Evolutionary conservation across 2,329 filamentous ascomycete genomes (phyloP), one percentile per base, ranked within the genome.

Genomic region (Beauveria varroae): DNA sequence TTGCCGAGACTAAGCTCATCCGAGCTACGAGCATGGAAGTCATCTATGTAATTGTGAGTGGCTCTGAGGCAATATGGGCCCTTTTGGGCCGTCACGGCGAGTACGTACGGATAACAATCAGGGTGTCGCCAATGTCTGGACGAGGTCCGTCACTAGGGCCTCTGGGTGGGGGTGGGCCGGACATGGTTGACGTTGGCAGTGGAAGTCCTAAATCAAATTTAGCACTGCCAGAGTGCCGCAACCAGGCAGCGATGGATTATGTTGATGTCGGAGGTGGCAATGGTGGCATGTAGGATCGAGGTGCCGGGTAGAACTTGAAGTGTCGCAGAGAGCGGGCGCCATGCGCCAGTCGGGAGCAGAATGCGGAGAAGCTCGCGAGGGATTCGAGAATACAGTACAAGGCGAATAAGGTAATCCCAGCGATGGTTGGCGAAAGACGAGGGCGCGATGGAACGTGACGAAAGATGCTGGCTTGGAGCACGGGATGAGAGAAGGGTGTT

Each of bases 1-100:
- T 96, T 96, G 60, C 85, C 80, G 66, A 99, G 81, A 68, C 86
- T 96, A 70, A 99, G 81, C 80, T 99, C 95, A 76, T 99, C 95
- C 62, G 90, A 89, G 74, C 92, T 96, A 67, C 95, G 87, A 62
- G 93, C 93, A 67, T 87, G 80, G 74, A 99, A 98, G 76, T 97
- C 92, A 76, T 99, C 91, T 96, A 62, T 50, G 61, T 46, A 49
- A 37, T 44, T 47, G 50, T 64, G 24, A 57, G 52, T 22, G 50
- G 30, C 16, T 50, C 41, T 18, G 16, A 26, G 47, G 30, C 30
- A 22, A n/a, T 22, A 26, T 20, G 61, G 37, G 34, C 7, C 30
- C 5, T 34, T 10, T 24, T 37, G 54, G 54, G 28, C 54, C 54
- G 41, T 37, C 10, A 24, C 43, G 6, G 41, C 49, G 57, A 54